Conservation (phyloP, 108 stramenopile species). For the Conticribra weissflogii region DNA sequence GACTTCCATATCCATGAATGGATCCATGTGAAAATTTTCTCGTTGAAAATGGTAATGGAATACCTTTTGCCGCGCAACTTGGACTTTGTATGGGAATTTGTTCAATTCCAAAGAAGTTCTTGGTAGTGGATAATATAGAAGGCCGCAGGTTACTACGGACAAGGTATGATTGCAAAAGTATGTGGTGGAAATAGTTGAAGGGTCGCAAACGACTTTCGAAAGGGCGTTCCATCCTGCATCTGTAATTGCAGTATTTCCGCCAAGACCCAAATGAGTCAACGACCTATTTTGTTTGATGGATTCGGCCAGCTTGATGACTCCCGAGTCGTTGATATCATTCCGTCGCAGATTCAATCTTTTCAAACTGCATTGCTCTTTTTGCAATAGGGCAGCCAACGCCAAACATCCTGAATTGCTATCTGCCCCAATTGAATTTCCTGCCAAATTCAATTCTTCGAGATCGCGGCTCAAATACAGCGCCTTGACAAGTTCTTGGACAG, state of each 20-base stretch:
- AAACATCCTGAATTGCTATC: not conserved
- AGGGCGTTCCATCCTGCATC: not conserved
- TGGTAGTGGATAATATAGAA: not conserved
- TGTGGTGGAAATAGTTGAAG: not conserved
- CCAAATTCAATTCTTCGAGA: not conserved
- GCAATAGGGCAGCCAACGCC: not conserved
- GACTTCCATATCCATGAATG: not conserved
- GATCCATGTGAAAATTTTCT: not conserved
- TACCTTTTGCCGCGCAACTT: not conserved
- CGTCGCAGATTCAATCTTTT: not conserved
- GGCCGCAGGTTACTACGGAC: not conserved
- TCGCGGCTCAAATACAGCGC: not conserved
- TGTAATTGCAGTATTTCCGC: not conserved
- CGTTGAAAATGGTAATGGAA: not conserved
- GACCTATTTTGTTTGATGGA: not conserved
- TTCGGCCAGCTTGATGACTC: not conserved
- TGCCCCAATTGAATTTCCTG: not conserved
- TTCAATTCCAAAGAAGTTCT: not conserved
- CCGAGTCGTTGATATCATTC: not conserved
- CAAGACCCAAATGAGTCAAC: not conserved
- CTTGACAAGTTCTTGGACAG: not conserved
- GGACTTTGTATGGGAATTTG: not conserved
- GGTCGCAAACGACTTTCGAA: not conserved
- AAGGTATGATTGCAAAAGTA: not conserved
- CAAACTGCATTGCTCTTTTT: not conserved